Base-by-base conservation (phyloP, 768 basidiomycete species). In the Lentinula lateritia region DNA sequence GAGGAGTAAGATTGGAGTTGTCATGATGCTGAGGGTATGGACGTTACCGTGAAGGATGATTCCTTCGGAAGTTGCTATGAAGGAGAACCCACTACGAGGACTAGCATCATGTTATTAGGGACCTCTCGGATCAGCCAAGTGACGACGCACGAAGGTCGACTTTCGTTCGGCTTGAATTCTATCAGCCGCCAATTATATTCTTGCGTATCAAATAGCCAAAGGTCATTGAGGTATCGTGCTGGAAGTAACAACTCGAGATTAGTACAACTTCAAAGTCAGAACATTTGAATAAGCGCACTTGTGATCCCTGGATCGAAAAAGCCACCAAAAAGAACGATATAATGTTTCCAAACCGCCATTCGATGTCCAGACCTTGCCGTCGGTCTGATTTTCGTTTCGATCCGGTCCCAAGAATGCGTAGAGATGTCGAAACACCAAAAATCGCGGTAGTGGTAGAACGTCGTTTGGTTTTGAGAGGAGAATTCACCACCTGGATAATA, bases 311-410 rank as follows among this genome's bases (percentile, higher is more conserved):
- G 89, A 69, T 95, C 93, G 64, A 92, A 89, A 71, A 95, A 95
- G 0, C 93, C 94, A 5, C 93, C 95, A 68, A 95, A 97, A 0
- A 96, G 77, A 41, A 95, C 80, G 32, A 95, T 83, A 60, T 81
- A 85, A 57, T 95, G 89, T 69, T 95, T 96, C 91, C 91, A 96
- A 48, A 90, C 76, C 0, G 89, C 89, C 92, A 95, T 93, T 39
- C 93, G 79, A 73, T 93, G 92, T 1, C 94, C 95, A 2, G 89
- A 92, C 45, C 93, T 78, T 6, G 92, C 90, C 42, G 83, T 87
- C 0, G 93, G 94, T 28, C 85, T 79, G 15, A 88, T 71, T 68
- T 92, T 94, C 4, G 92, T 93, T 41, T 95, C 94, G 55, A 95
- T 91, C 7, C 92, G 78, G 65, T 95, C 92, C 94, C 95, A 96